Base-by-base conservation (phyloP, 2,329 filamentous ascomycete species). In the Epichloe scottii region DNA sequence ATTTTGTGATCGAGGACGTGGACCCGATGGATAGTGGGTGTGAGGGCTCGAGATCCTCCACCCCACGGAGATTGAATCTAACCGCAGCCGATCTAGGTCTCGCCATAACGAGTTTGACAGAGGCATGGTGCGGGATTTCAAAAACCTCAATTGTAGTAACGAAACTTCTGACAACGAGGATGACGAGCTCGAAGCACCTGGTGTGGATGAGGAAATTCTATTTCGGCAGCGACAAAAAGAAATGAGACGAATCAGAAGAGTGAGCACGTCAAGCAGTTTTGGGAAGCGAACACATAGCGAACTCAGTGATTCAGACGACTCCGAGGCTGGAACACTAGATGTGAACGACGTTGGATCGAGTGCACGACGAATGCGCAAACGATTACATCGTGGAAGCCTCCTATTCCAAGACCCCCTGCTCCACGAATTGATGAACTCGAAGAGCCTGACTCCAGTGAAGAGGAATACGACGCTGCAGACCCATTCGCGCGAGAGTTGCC, bases 231-330 rank as follows among this genome's bases (percentile, higher is more conserved):
- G 63, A 52, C 70, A 70, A 46, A 69, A 71, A 37, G 70, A 71
- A 47, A 64, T 72, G 37, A 69, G 65, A 49, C 68, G 74, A 48
- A 66, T 65, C 34, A 69, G 69, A 40, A 67, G 75, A 23, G 70
- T 75, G 60, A 76, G 71, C 49, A 71, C 72, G 57, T 74, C 75
- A 45, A 77, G 74, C 56, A 77, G 74, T 61, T 72, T 77, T 50
- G 73, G 74, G 55, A 78, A 78, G 64, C 68, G 75, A 38, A 77
- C 74, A 26, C 71, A 77, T 55, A 75, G 70, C 58, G 75, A 78
- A 59, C 70, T 76, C 51, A 76, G 73, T 59, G 75, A 76, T 54
- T 73, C 72, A 8, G 74, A 76, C 53, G 63, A 68, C 51, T 65
- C 69, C 12, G 68, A 68, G 41, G 60, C 67, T 14, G 65, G 64